phyloP scores from a whole-genome alignment of 495 filamentous ascomycete genomes.

The Niebla homalea region DNA sequence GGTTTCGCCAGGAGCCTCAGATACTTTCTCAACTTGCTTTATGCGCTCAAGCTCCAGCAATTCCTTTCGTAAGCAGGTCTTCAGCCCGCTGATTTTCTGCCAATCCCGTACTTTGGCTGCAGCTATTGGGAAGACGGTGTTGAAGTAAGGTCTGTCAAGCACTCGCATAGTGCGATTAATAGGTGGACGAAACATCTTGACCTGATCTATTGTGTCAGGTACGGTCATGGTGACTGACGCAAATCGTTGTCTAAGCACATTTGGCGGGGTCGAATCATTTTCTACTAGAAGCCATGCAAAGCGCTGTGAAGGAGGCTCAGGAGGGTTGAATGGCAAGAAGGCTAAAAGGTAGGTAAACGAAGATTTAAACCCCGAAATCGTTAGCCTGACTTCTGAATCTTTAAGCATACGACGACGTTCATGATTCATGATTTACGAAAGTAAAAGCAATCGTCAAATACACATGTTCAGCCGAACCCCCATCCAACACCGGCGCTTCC shows the following conservation, averaged over 20 bases:
- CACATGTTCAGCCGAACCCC: too few species aligned
- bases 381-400: too few species aligned
- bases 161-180: slow-evolving; percentile 63
- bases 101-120: slow-evolving; percentile 67
- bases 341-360: too few species aligned
- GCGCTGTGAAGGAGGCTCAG: too few species aligned
- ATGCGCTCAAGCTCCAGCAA: slow-evolving; percentile 49
- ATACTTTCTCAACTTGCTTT: slow-evolving; percentile 31
- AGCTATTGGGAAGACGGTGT: slow-evolving; percentile 55
- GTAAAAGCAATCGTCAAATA: too few species aligned
- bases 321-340: too few species aligned
- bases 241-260: not conserved
- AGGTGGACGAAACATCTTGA: slow-evolving; percentile 63
- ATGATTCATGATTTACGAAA: too few species aligned
- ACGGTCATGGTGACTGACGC: not conserved
- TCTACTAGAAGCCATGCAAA: not conserved
- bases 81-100: slow-evolving; percentile 54
- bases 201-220: not conserved
- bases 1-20: slow-evolving; percentile 29
- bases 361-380: too few species aligned
- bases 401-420: too few species aligned
- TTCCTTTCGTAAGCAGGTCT: slow-evolving; percentile 48
- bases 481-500: too few species aligned
- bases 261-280: not conserved
- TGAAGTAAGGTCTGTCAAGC: slow-evolving; percentile 75